A percentile compares a stretch with the other conserved stretches of the same genome.
These are phyloP conservation scores for Vaucheria bursata DNA, from an alignment of 352 stramenopile species.

Conservation along the genomic window DNA sequence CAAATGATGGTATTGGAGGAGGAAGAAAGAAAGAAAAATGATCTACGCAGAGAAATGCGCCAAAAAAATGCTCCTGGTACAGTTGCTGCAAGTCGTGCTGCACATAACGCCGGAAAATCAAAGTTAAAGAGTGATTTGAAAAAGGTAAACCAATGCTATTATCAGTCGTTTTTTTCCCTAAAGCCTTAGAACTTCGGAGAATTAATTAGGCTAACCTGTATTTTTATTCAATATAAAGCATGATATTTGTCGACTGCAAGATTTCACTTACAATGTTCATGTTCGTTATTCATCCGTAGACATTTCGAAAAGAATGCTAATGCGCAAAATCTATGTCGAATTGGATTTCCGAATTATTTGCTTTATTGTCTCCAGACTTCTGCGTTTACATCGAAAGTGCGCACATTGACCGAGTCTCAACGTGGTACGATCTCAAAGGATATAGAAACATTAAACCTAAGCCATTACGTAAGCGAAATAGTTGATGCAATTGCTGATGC, in stretches of 20 bases:
- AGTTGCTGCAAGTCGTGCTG: slow-evolving; percentile 58
- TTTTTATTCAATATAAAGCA: too few relatives aligned
- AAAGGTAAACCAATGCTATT: slow-evolving; percentile 54
- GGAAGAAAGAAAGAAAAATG: slow-evolving; percentile 18
- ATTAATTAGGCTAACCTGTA: too few relatives aligned
- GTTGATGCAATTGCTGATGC: slow-evolving; percentile 65
- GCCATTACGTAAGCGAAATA: slow-evolving; percentile 76
- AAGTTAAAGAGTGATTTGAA: slow-evolving; percentile 96
- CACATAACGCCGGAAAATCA: slow-evolving; percentile 70
- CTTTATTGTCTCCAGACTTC: background rate
- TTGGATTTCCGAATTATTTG: background rate
- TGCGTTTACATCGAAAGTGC: slow-evolving; percentile 18
- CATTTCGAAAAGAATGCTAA: too few relatives aligned
- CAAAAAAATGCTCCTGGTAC: slow-evolving; percentile 54
- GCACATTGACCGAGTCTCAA: slow-evolving; percentile 52
- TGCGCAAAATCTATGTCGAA: too few relatives aligned
- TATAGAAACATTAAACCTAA: slow-evolving; percentile 70
- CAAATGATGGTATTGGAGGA: slow-evolving; percentile 34
- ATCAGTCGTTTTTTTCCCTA: background rate
- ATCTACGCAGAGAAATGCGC: slow-evolving; percentile 52
- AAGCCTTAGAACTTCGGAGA: too few relatives aligned
- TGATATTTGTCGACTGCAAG: too few relatives aligned
- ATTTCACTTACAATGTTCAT: too few relatives aligned
- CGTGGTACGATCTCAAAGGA: slow-evolving; percentile 53
- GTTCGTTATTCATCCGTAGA: too few relatives aligned